Evolutionary conservation across 2,329 filamentous ascomycete genomes (phyloP), one percentile per base, ranked within the genome.

Genomic region (Elsinoe necatrix): DNA sequence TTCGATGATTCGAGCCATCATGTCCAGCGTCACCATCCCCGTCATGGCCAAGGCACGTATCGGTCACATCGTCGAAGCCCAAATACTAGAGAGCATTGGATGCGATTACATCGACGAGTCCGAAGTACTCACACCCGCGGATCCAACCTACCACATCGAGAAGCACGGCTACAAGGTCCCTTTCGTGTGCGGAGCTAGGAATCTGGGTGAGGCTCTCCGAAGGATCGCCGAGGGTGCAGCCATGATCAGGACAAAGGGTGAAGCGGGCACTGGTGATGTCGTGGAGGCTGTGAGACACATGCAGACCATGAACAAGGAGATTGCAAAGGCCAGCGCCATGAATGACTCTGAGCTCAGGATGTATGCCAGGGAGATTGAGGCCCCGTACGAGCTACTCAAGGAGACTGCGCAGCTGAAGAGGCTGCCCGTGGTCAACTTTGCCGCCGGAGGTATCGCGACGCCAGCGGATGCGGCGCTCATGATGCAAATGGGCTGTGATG

Each of bases 11-110:
- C 86, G 87, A 74, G 88, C 91, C 72, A 97, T 98, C 71, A 95
- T 96, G 83, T 83, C 80, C 2, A 85, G 90, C 39, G 93, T 97
- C 47, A 97, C 92, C 55, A 96, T 97, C 66, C 93, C 93, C 65
- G 93, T 98, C 72, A 97, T 98, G 93, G 93, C 93, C 62, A 98
- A 98, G 77, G 92, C 92, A 21, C 83, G 93, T 69, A 98, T 97
- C 70, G 93, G 93, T 35, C 93, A 98, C 76, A 91, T 96, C 64
- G 92, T 96, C 66, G 93, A 98, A 78, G 96, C 91, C 77, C 92
- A 88, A 79, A 95, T 98, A 75, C 87, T 98, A 68, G 88, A 97
- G 79, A 84, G 89, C 58, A 84, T 97, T 56, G 91, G 89, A 60
- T 87, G 97, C 66, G 93, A 98, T 78, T 98, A 95, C 78, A 93